Percentiles rank a stretch among this genome's conserved stretches.
Evolutionary conservation across 2,329 filamentous ascomycete genomes (phyloP).

Genomic region (Fusarium humuli): DNA sequence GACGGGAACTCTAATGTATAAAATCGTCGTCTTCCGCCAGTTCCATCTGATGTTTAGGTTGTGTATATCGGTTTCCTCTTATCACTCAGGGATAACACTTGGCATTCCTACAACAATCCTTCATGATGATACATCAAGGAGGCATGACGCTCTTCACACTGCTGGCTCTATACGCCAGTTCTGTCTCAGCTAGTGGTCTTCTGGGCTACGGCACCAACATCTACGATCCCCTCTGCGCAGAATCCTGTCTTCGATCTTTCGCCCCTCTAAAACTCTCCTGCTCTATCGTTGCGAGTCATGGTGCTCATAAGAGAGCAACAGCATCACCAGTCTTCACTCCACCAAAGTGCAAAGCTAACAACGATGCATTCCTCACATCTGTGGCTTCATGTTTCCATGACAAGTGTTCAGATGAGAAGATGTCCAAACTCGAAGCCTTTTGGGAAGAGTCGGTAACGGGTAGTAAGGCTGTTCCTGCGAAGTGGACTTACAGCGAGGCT

Average conservation of each 20-base stretch:
- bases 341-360: conserved; percentile 8
- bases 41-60: background rate
- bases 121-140: background rate
- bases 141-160: background rate
- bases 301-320: background rate
- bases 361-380: conserved; percentile 2
- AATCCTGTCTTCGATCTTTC: conserved; percentile 18
- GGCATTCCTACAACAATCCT: background rate
- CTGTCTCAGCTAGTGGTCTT: background rate
- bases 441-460: conserved; percentile 18
- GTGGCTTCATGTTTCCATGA: conserved; percentile 9
- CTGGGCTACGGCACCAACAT: background rate
- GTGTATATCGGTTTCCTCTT: background rate
- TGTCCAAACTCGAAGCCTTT: conserved; percentile 8
- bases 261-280: background rate
- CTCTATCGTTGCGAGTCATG: background rate
- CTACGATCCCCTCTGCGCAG: conserved; percentile 12
- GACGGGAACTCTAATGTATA: conserved; percentile 8
- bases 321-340: background rate
- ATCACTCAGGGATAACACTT: background rate
- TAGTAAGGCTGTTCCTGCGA: background rate
- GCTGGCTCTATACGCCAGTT: background rate
- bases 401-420: background rate
- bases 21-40: background rate
- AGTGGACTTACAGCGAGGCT: conserved; percentile 12